These are phyloP conservation scores for Apodospora peruviana DNA, from an alignment of 495 filamentous ascomycete species.

Conservation along the genomic window DNA sequence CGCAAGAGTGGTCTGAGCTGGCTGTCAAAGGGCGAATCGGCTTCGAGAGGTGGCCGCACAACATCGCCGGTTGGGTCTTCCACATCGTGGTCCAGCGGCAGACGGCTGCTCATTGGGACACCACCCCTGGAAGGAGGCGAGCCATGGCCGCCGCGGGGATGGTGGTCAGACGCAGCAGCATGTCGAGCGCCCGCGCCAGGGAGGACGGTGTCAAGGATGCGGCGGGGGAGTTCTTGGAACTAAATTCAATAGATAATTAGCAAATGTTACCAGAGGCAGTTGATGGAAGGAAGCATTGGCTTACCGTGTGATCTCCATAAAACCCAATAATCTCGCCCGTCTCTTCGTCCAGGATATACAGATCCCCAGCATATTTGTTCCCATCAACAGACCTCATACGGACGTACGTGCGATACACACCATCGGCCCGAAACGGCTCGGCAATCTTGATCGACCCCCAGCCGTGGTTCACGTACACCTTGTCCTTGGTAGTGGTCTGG, in stretches of 20 bases:
- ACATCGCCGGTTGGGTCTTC: too few species aligned
- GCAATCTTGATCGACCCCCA: conserved; percentile 55
- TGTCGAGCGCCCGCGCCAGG: too few species aligned
- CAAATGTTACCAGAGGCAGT: too few species aligned
- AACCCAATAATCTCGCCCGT: conserved; percentile 33
- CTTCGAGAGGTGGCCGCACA: background rate
- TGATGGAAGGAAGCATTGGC: too few species aligned
- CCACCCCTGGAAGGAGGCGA: too few species aligned
- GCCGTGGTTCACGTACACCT: conserved; percentile 59
- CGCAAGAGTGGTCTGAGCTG: background rate
- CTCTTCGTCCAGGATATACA: conserved; percentile 6
- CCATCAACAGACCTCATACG: conserved; percentile 34
- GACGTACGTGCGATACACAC: conserved; percentile 50
- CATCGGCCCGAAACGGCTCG: conserved; percentile 57
- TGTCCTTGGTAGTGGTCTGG: conserved; percentile 16
- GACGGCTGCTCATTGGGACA: too few species aligned
- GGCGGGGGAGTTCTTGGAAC: too few species aligned
- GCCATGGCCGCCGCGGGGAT: too few species aligned
- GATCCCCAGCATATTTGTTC: background rate
- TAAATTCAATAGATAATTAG: too few species aligned
- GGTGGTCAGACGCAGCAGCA: too few species aligned
- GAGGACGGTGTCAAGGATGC: too few species aligned
- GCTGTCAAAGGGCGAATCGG: background rate
- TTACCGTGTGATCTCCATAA: conserved; percentile 1
- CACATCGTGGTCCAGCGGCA: too few species aligned